Evolutionary conservation across 176 grass and related monocot genomes (phyloP).

Genomic region (Oryza glaberrima): DNA sequence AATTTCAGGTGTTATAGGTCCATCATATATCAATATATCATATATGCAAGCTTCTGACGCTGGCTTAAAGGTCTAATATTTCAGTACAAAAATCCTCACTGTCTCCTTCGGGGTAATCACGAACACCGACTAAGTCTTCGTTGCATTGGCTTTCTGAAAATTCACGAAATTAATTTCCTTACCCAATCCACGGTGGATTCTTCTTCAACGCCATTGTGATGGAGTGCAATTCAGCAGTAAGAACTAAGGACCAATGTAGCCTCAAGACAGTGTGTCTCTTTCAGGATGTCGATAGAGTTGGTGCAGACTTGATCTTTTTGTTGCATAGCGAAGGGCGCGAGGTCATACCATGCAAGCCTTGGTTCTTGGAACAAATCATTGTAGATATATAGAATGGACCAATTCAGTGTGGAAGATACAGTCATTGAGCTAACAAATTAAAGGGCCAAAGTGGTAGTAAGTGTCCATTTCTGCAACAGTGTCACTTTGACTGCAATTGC

Average conservation of each 20-base stretch:
- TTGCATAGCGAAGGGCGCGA: neutral
- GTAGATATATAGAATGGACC: constrained; percentile 3
- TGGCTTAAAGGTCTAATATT: neutral
- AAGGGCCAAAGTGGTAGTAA: neutral
- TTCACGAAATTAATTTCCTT: neutral
- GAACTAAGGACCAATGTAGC: neutral
- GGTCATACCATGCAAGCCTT: neutral
- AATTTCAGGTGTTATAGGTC: neutral
- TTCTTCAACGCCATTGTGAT: neutral
- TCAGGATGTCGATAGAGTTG: constrained; percentile 14
- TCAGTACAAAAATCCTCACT: neutral
- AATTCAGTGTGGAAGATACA: neutral
- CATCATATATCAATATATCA: neutral
- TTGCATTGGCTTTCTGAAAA: neutral
- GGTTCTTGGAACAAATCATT: neutral
- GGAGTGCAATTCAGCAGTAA: neutral
- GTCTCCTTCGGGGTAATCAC: neutral
- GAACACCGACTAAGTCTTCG: neutral
- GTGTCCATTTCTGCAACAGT: neutral
- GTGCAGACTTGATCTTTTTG: neutral
- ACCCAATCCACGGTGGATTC: neutral
- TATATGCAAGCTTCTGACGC: neutral
- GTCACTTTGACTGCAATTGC: constrained; percentile 31
- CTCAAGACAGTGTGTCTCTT: neutral
- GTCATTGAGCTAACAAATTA: neutral